Evolutionary conservation across 2,329 filamentous ascomycete genomes (phyloP), one percentile per base, ranked within the genome.

Genomic region (Xylaria sp.): DNA sequence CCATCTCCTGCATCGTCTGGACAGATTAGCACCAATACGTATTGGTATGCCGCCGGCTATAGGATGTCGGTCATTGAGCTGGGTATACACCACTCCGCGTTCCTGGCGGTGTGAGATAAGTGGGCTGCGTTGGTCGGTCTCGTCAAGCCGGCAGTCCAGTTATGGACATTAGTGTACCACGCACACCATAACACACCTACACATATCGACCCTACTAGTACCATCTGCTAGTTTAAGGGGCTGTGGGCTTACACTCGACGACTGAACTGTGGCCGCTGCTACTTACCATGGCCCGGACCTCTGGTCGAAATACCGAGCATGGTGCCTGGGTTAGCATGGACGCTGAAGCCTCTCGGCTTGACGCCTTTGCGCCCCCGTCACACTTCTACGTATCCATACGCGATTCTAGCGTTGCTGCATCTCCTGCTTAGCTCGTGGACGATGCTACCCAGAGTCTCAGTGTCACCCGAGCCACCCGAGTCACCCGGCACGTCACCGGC

Each of bases 11-110:
- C 28, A 19, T 25, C 37, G 37, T 45, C 31, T 25, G 47, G 46
- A 33, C 57, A 58, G 61, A 61, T 61, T 17, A 47, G 19, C 38
- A 59, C 55, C 55, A 61, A 66, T 61, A 66, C 64, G 61, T 64
- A 57, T 66, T 64, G 57, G 15, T 4, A 40, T 43, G 17, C 51
- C 54, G 50, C 46, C 61, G 53, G 47, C 33, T 61, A 55, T 62
- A 50, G 51, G 47, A 35, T 49, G 53, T 50, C 60, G 17, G 60
- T 46, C 61, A 37, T 60, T 42, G 25, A 33, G 42, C 33, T 31
- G 9, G 28, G 28, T 31, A n/a, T n/a, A 31, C 28, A 31, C 28
- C 47, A 58, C 57, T 57, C 50, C 6, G 38, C 17, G 47, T 33
- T 12, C 43, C 63, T 46, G 31, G 28, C 15, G 31, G 46, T 37